Base-by-base conservation (phyloP, 2,329 filamentous ascomycete genomes). In the Graphilbum sp. region DNA sequence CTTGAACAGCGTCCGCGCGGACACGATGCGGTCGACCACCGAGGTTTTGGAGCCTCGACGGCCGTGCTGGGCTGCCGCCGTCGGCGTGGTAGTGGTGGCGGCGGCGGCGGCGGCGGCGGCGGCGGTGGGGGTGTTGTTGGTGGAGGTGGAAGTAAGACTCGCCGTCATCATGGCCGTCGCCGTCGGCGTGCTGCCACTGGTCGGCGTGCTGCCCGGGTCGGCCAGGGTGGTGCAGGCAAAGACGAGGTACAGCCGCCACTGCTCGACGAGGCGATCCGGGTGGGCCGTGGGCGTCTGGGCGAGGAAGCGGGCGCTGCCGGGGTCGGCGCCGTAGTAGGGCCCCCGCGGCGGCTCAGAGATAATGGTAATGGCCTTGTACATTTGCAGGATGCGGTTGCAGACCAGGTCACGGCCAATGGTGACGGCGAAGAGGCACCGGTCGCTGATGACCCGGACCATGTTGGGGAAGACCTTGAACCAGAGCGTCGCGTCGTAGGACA, bases 401-500 rank as follows among this genome's bases (percentile, higher is more conserved):
- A 98, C 82, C 41, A 95, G 73, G 51, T 96, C 88, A 42, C 92
- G 74, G 20, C 85, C 86, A 35, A 96, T 73, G 0, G 84, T 87
- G 25, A 96, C 83, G 2, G 88, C 86, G 49, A 93, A 87, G 0
- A 85, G 83, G 49, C 88, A 98, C 42, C 80, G 80, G 47, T 95
- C 84, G 51, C 85, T 92, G 41, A 86, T 85, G 47, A 93, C 79
- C 11, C 85, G 75, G 40, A 98, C 82, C 24, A 98, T 68, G 50
- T 95, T 96, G 4, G 90, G 92, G 50, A 98, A 98, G 16, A 96
- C 79, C 52, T 96, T 98, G 60, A 90, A 92, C 90, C 90, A 98
- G 12, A 98, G 62, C 0, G 87, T 93, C 3, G 85, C 79, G 53
- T 98, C 90, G 50, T 96, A 95, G 1, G 86, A 85, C 20, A 90